These are phyloP conservation scores for Metarhizium anisopliae DNA, from an alignment of 2,329 filamentous ascomycete species.

Conservation along the genomic window DNA sequence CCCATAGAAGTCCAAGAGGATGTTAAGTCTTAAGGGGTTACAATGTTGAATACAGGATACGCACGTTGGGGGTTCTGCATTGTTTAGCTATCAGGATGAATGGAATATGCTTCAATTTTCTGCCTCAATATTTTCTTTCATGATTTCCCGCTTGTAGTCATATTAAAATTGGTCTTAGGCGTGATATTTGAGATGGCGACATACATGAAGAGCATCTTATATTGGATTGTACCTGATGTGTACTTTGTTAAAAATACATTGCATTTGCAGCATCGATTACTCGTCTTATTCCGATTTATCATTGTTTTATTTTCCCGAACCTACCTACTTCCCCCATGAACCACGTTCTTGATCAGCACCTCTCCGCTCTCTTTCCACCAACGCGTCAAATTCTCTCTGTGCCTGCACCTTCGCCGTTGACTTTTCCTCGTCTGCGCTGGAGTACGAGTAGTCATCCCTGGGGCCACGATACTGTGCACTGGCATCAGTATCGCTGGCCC, in stretches of 20 bases:
- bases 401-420: constrained; percentile 32
- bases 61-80: neutral
- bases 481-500: constrained; percentile 17
- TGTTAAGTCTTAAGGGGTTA: constrained; percentile 16
- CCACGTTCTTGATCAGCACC: constrained; percentile 18
- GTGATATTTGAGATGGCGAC: neutral
- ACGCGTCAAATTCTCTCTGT: constrained; percentile 40
- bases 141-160: neutral
- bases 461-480: constrained; percentile 9
- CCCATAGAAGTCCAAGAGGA: constrained; percentile 27
- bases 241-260: neutral
- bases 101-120: neutral
- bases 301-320: neutral
- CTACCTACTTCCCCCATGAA: constrained; percentile 16
- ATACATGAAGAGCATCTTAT: neutral
- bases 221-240: neutral
- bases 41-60: constrained; percentile 2
- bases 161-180: neutral
- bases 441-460: constrained; percentile 25
- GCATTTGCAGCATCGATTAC: neutral
- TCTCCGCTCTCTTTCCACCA: constrained; percentile 36
- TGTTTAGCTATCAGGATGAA: neutral
- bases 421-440: constrained; percentile 27
- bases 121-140: neutral
- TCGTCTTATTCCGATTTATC: neutral